Evolutionary conservation across 1,139 yeast species (phyloP).

Genomic region (Candida tropicalis): DNA sequence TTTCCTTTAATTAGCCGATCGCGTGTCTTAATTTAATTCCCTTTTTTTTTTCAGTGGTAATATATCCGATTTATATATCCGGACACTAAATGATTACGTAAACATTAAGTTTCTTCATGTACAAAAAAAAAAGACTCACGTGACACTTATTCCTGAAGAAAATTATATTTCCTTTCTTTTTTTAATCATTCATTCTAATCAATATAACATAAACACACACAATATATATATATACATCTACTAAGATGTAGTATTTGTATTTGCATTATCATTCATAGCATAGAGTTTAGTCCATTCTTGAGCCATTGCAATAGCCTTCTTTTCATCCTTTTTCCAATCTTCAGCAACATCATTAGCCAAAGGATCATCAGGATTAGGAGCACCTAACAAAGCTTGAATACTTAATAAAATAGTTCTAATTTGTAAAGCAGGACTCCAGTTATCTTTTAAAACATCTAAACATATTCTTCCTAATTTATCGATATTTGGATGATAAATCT

Average conservation of each 20-base stretch:
- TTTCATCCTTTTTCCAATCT: conserved; percentile 89
- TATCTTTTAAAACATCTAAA: conserved; percentile 86
- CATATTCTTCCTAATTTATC: conserved; percentile 95
- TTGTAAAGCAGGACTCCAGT: conserved; percentile 98
- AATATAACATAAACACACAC: no score
- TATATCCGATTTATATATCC: no score
- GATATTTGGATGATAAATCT: conserved; percentile 94
- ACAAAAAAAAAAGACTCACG: no score
- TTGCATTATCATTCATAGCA: conserved; percentile 38
- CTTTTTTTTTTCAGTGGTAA: no score
- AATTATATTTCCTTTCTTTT: no score
- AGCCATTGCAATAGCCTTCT: conserved; percentile 81
- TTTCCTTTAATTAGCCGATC: not conserved
- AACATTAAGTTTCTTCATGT: no score
- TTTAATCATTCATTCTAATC: no score
- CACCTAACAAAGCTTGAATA: conserved; percentile 89
- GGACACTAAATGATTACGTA: no score
- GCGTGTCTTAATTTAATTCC: no score
- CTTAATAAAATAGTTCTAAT: conserved; percentile 91
- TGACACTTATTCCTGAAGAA: no score
- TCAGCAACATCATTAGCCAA: conserved; percentile 97
- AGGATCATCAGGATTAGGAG: conserved; percentile 99
- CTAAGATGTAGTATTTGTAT: not conserved
- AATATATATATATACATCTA: no score
- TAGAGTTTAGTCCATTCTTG: conserved; percentile 79